Conservation (phyloP, 208 protist species). For the Wallacemonas sp. region DNA sequence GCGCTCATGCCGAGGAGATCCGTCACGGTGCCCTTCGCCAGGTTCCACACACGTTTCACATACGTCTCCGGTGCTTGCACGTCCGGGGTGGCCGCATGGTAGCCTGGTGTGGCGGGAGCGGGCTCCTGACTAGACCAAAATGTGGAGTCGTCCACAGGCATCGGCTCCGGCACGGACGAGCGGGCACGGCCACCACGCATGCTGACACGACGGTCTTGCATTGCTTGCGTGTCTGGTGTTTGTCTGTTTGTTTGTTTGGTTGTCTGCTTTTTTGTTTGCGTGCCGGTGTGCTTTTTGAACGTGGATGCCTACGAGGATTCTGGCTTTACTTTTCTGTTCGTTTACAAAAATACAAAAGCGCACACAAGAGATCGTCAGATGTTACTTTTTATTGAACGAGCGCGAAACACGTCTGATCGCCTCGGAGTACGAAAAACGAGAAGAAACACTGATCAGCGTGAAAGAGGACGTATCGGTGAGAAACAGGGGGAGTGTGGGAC, state of each 20-base stretch:
- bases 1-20: slow-evolving; percentile 3
- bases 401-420: too few species aligned
- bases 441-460: too few species aligned
- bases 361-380: too few species aligned
- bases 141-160: not conserved
- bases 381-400: too few species aligned
- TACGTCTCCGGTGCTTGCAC: slow-evolving; percentile 6
- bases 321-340: too few species aligned
- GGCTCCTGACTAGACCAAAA: slow-evolving; percentile 4
- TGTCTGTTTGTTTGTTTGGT: not conserved
- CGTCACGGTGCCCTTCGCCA: slow-evolving; percentile 12
- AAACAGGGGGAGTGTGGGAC: too few species aligned
- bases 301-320: not conserved
- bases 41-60: slow-evolving; percentile 10
- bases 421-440: too few species aligned
- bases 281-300: not conserved
- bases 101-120: not conserved
- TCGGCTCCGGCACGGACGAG: slow-evolving; percentile 5
- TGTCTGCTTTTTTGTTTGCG: not conserved
- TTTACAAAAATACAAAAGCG: too few species aligned
- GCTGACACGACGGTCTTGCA: slow-evolving; percentile 13
- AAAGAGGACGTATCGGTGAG: too few species aligned
- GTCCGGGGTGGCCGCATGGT: not conserved
- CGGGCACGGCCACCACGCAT: slow-evolving; percentile 11
- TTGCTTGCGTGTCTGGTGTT: not conserved